phyloP scores from a whole-genome alignment of 345 rosid genomes.

The Lenwebbia sp. region DNA sequence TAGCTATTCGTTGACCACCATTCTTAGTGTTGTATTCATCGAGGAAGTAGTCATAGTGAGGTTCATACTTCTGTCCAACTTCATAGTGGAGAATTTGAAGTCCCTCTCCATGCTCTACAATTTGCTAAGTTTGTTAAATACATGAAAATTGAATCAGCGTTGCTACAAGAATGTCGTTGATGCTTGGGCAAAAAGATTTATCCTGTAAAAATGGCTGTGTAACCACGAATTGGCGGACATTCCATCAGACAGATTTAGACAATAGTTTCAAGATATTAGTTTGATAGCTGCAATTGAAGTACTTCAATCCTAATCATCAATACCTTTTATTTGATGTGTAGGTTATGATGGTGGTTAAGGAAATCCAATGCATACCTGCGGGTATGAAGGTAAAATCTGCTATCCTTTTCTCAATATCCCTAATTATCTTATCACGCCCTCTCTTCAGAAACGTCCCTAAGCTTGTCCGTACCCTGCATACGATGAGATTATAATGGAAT shows the following conservation, averaged over 20 bases:
- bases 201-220: neutral
- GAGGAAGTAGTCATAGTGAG: constrained; percentile 84
- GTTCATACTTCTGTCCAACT: constrained; percentile 89
- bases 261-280: neutral
- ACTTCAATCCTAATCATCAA: neutral
- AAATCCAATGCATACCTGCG: constrained; percentile 38
- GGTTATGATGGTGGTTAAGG: neutral
- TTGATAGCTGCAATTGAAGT: neutral
- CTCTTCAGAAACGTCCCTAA: constrained; percentile 75
- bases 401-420: constrained; percentile 77
- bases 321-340: neutral
- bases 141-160: neutral
- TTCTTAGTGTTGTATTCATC: constrained; percentile 81
- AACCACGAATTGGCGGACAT: neutral
- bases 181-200: neutral
- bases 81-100: constrained; percentile 93
- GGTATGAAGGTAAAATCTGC: constrained; percentile 88
- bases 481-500: neutral
- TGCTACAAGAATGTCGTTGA: neutral
- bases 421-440: constrained; percentile 66
- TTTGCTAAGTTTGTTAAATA: neutral
- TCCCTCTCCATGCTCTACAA: constrained; percentile 89
- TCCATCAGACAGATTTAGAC: neutral
- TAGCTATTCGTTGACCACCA: constrained; percentile 96
- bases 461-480: constrained; percentile 79